Conservation (phyloP, 2,329 filamentous ascomycete genomes). For the Claviceps africana region DNA sequence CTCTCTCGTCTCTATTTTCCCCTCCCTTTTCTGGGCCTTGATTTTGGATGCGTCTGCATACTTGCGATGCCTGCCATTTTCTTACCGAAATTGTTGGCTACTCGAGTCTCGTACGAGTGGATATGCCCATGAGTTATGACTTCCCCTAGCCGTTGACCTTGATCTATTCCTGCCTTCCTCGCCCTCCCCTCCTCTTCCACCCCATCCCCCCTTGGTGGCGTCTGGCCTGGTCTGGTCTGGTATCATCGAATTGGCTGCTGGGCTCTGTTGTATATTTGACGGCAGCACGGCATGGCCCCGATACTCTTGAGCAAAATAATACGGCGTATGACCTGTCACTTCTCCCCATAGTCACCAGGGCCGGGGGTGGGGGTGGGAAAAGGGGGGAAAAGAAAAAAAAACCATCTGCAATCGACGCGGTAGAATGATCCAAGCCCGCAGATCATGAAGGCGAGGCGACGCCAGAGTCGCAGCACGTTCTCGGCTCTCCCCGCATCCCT, state of each 20-base stretch:
- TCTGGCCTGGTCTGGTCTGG: too few relatives aligned
- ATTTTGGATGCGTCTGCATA: too few relatives aligned
- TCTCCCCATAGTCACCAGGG: background rate
- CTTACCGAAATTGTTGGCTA: slow-evolving; percentile 1
- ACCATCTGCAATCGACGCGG: background rate
- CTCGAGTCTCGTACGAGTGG: background rate
- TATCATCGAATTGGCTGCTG: background rate
- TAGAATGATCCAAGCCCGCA: background rate
- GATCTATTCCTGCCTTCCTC: background rate
- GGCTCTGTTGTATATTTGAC: background rate
- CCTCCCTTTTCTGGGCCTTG: too few relatives aligned
- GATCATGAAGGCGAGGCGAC: background rate
- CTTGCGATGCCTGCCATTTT: background rate
- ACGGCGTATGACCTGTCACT: background rate
- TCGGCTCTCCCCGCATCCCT: background rate
- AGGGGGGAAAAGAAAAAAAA: too few relatives aligned
- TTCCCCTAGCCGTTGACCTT: background rate
- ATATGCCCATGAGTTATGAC: background rate
- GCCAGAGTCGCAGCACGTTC: background rate
- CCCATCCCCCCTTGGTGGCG: too few relatives aligned
- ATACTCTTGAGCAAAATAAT: background rate
- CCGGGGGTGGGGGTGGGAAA: too few relatives aligned
- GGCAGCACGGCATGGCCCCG: background rate
- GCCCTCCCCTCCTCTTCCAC: background rate
- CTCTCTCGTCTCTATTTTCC: too few relatives aligned